phyloP scores from a whole-genome alignment of 768 basidiomycete species.

The Lactarius vividus region DNA sequence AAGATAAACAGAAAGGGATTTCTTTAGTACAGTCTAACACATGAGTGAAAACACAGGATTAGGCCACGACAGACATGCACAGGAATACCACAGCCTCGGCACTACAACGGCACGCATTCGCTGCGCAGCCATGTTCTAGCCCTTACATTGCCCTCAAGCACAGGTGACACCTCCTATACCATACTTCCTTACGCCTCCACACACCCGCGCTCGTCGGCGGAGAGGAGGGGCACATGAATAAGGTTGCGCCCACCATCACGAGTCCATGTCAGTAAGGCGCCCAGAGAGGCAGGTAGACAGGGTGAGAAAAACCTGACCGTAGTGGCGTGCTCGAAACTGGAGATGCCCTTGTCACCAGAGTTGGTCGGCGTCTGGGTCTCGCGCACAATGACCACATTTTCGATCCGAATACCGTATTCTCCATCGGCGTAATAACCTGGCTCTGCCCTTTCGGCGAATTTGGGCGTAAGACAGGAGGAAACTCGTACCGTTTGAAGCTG shows the following conservation, averaged over 20 bases:
- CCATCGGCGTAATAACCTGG: slow-evolving; percentile 94
- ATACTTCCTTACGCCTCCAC: slow-evolving; percentile 70
- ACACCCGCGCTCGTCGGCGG: slow-evolving; percentile 70
- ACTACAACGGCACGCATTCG: slow-evolving; percentile 46
- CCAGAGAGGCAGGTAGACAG: neutral
- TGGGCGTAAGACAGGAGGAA: neutral
- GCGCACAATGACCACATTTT: slow-evolving; percentile 80
- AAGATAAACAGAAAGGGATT: neutral
- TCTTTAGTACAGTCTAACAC: neutral
- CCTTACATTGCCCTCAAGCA: slow-evolving; percentile 58
- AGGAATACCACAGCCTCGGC: neutral
- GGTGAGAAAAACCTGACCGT: slow-evolving; percentile 53
- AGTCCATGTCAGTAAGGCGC: slow-evolving; percentile 7
- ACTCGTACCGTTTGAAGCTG: slow-evolving; percentile 71
- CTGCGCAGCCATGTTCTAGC: slow-evolving; percentile 62
- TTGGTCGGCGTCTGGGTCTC: slow-evolving; percentile 64
- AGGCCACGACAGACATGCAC: neutral
- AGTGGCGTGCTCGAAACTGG: slow-evolving; percentile 83
- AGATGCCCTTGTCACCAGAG: slow-evolving; percentile 76
- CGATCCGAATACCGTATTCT: slow-evolving; percentile 87
- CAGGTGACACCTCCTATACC: slow-evolving; percentile 68
- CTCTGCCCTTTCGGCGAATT: slow-evolving; percentile 42
- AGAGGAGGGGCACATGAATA: slow-evolving; percentile 60
- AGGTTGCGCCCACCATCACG: slow-evolving; percentile 70
- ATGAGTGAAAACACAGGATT: too few species aligned